Percentiles rank a stretch among this genome's conserved stretches.
phyloP scores from a whole-genome alignment of 345 rosid genomes.

The Rhodomyrtus tomentosa region DNA sequence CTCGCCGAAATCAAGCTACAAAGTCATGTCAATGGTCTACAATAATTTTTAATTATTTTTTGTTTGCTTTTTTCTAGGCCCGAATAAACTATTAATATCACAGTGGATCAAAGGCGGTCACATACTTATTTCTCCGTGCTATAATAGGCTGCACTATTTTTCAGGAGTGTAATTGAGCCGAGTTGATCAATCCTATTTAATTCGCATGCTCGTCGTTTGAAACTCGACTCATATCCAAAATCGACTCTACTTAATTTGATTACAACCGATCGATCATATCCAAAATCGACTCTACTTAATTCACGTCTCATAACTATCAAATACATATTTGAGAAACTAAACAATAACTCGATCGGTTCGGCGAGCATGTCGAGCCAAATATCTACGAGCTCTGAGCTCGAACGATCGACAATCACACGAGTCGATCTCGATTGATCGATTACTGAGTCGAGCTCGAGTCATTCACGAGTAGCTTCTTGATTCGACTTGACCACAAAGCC shows the following conservation, averaged over 20 bases:
- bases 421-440: too few species aligned
- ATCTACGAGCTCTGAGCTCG: neutral
- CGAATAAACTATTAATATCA: too few species aligned
- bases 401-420: too few species aligned
- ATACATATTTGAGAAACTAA: neutral
- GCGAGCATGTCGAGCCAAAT: neutral
- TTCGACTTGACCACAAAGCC: neutral
- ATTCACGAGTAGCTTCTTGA: neutral
- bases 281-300: neutral
- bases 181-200: neutral
- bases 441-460: neutral
- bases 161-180: neutral
- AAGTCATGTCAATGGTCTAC: neutral
- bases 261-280: neutral
- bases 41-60: too few species aligned
- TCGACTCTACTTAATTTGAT: neutral
- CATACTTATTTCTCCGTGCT: neutral
- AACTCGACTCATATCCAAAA: neutral
- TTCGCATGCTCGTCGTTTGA: fast-evolving
- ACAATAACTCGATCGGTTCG: neutral
- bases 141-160: neutral
- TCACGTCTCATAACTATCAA: neutral
- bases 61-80: too few species aligned
- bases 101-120: too few species aligned
- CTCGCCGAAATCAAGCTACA: neutral